Evolutionary conservation across 352 stramenopile genomes (phyloP), one percentile per base, ranked within the genome.

Genomic region (Phytophthora foliorum): DNA sequence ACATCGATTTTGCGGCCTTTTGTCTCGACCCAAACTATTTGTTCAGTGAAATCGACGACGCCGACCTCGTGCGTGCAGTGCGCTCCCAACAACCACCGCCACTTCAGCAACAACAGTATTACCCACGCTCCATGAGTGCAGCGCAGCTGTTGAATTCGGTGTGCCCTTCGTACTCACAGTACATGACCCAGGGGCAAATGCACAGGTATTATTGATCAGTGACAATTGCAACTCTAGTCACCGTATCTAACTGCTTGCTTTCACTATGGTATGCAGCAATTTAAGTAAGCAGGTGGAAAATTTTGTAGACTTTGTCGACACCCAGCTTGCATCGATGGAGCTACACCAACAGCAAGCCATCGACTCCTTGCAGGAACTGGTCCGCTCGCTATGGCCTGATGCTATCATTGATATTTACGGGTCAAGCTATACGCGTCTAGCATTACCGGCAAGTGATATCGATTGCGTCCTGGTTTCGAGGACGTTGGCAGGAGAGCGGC

Each of bases 331-430:
- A 19, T 68, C 57, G 14, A 61, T 87, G 17, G 67, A 82, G 58
- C 53, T 45, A 21, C 45, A 81, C 36, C 84, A 93, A 29, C 77
- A 89, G 17, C 57, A 83, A 62, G 79, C 81, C 11, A 76, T 90
- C 31, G 59, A 76, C 46, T 78, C 60, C 4, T 65, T 92, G 34
- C 84, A 87, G 49, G 61, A 72, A 2, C 24, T 77, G 2, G 86
- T 91, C 21, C 55, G 63, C 8, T 74, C 63, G 2, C 34, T 98
- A 9, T 99, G 95, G 94, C 75, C 88, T 22, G 87, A 98, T 64
- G 89, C 89, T 44, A 68, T 95, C 39, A 92, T 99, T 31, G 97
- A 99, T 56, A 82, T 98, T 17, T 99, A 99, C 67, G 97, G 97
- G 22, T 99, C 96, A 29, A 99, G 95, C 73, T 97, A 97, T 44